Evolutionary conservation across 208 protist species (phyloP).

Genomic region (Crithidia thermophila): DNA sequence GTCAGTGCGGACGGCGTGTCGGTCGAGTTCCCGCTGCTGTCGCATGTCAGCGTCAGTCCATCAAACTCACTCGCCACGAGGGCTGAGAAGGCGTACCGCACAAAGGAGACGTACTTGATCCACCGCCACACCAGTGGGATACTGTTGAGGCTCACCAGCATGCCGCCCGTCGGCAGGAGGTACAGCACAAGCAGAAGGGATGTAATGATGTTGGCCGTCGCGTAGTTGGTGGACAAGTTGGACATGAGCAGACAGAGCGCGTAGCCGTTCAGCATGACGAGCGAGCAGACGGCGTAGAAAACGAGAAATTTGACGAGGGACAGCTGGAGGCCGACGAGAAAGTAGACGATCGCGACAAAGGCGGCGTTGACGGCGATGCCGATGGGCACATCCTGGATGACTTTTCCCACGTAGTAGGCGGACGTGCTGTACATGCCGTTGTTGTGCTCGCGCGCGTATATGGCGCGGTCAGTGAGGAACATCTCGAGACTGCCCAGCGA

Average conservation of each 20-base stretch:
- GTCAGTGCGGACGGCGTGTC: not conserved
- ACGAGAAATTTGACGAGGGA: constrained; percentile 42
- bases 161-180: constrained; percentile 64
- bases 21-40: constrained; percentile 12
- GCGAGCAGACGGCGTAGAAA: constrained; percentile 42
- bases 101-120: constrained; percentile 79
- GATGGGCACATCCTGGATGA: constrained; percentile 63
- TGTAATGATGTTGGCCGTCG: constrained; percentile 56
- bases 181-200: constrained; percentile 69
- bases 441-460: constrained; percentile 68
- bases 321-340: constrained; percentile 60
- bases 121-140: constrained; percentile 68
- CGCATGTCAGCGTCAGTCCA: constrained; percentile 48
- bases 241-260: constrained; percentile 66
- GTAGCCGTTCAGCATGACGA: constrained; percentile 71
- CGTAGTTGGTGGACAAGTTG: constrained; percentile 57
- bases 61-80: constrained; percentile 80
- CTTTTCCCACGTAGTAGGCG: constrained; percentile 74
- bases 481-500: constrained; percentile 51
- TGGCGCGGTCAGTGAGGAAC: constrained; percentile 57
- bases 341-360: constrained; percentile 62
- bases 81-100: constrained; percentile 61
- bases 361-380: constrained; percentile 43
- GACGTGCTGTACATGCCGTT: constrained; percentile 69
- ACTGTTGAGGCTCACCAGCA: constrained; percentile 60